These are phyloP conservation scores for Tylopilus felleus DNA, from an alignment of 768 basidiomycete species.

Conservation along the genomic window DNA sequence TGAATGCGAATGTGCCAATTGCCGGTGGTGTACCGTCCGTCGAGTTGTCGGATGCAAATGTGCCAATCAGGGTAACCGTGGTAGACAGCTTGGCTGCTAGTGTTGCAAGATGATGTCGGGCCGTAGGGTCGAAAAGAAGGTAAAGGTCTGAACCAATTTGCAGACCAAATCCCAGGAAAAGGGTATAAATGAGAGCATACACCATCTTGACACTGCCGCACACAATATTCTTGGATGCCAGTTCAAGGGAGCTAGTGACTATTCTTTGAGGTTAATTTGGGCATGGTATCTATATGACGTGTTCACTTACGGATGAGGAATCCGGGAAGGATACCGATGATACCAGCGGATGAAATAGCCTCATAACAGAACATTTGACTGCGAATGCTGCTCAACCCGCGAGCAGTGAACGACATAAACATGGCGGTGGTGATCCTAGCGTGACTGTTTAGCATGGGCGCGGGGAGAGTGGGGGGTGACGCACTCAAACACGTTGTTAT, in stretches of 20 bases:
- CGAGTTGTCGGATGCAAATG: constrained; percentile 58
- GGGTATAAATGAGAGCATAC: constrained; percentile 82
- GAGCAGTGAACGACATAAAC: constrained; percentile 74
- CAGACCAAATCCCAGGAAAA: constrained; percentile 81
- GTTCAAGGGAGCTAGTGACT: constrained; percentile 80
- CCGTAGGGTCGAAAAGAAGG: constrained; percentile 60
- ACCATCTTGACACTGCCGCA: constrained; percentile 87
- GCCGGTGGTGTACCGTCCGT: constrained; percentile 44
- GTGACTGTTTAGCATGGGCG: constrained; percentile 9
- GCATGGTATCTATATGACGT: background rate
- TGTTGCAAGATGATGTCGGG: constrained; percentile 49
- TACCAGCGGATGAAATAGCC: constrained; percentile 82
- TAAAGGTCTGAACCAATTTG: constrained; percentile 83
- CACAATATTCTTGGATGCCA: constrained; percentile 83
- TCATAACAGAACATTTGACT: constrained; percentile 85
- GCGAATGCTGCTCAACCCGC: constrained; percentile 77
- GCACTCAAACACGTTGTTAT: constrained; percentile 91
- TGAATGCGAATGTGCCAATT: constrained; percentile 65
- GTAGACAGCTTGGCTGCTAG: constrained; percentile 51
- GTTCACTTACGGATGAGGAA: constrained; percentile 67
- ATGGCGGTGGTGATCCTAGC: constrained; percentile 78
- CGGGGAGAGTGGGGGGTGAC: background rate
- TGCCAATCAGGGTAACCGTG: constrained; percentile 56
- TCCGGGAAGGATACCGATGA: constrained; percentile 88
- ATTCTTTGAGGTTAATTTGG: constrained; percentile 15